A percentile compares a stretch with the other conserved stretches of the same genome.
These are phyloP conservation scores for Aureobasidium mangrovei DNA, from an alignment of 2,329 filamentous ascomycete species.

Conservation along the genomic window DNA sequence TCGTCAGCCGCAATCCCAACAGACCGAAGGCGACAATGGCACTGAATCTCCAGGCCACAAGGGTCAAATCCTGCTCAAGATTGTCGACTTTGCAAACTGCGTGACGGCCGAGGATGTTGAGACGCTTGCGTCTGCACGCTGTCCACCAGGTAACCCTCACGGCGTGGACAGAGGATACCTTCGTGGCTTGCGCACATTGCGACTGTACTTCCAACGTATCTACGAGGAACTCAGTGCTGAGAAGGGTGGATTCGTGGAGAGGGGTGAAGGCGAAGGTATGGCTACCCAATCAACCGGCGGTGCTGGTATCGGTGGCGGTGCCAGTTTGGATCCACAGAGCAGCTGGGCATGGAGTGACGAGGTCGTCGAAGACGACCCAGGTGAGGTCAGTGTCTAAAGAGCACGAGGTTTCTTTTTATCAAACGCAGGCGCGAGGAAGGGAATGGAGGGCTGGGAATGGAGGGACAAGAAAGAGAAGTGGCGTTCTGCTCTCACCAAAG, in stretches of 20 bases:
- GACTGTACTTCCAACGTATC: slow-evolving; percentile 79
- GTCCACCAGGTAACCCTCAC: slow-evolving; percentile 71
- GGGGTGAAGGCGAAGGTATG: slow-evolving; percentile 29
- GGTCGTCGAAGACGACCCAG: slow-evolving; percentile 13
- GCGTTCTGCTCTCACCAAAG: neutral
- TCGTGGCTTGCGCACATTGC: slow-evolving; percentile 68
- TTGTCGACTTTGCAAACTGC: slow-evolving; percentile 97
- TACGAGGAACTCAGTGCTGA: slow-evolving; percentile 57
- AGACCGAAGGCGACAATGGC: neutral
- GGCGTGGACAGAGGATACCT: slow-evolving; percentile 85
- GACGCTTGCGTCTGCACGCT: slow-evolving; percentile 47
- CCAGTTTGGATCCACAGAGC: neutral
- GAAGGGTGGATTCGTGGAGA: slow-evolving; percentile 17
- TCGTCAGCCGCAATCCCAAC: slow-evolving; percentile 3
- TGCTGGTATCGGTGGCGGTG: neutral
- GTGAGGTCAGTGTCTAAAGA: slow-evolving; percentile 12
- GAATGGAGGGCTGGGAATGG: neutral
- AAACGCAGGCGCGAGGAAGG: neutral
- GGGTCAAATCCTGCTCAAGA: slow-evolving; percentile 72
- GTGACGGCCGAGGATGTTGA: slow-evolving; percentile 70
- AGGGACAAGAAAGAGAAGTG: too few species aligned
- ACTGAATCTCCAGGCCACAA: slow-evolving; percentile 24
- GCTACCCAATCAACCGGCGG: slow-evolving; percentile 15
- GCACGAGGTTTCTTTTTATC: neutral
- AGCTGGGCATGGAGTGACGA: slow-evolving; percentile 4